phyloP scores from a whole-genome alignment of 176 grass and related monocot species.

The Aegilops bicornis region DNA sequence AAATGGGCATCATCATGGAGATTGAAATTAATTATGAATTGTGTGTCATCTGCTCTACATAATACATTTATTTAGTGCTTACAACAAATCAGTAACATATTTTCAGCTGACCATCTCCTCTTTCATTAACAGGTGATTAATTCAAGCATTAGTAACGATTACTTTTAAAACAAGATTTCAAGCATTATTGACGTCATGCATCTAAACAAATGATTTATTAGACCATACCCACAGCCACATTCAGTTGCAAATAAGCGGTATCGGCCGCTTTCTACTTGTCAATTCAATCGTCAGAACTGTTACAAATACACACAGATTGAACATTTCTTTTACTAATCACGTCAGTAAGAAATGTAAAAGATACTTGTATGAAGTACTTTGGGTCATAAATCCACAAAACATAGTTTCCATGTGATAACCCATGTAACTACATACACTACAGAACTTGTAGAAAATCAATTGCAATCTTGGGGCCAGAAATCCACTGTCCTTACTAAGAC shows the following conservation, averaged over 20 bases:
- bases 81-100: neutral
- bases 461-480: neutral
- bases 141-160: neutral
- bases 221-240: neutral
- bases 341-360: neutral
- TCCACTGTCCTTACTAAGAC: neutral
- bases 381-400: neutral
- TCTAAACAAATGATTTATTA: neutral
- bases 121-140: neutral
- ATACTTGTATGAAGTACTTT: neutral
- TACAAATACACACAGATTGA: neutral
- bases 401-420: neutral
- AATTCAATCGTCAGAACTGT: neutral
- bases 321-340: neutral
- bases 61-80: neutral
- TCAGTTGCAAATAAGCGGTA: neutral
- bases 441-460: neutral
- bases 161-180: neutral
- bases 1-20: neutral
- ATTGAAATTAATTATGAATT: neutral
- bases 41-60: neutral
- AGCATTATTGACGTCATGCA: neutral
- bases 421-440: neutral
- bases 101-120: neutral
- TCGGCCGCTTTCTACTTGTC: neutral